These are phyloP conservation scores for Fraxinus velutina DNA, from an alignment of 305 asterid genomes.

Conservation along the genomic window DNA sequence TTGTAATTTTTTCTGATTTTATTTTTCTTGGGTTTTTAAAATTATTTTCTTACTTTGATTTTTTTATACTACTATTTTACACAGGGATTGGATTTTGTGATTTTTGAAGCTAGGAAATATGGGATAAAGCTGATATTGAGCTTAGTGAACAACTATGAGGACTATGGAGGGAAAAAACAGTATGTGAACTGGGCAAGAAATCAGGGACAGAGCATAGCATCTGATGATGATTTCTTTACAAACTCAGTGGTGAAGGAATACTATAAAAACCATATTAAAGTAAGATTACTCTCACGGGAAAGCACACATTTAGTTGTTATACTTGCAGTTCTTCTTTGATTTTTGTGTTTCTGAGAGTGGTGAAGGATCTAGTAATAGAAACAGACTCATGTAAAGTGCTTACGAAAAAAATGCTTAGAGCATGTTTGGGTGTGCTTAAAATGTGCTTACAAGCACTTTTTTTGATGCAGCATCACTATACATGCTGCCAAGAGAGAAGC, in stretches of 20 bases:
- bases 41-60: neutral
- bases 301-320: neutral
- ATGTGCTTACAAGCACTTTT: neutral
- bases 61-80: neutral
- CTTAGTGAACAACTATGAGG: conserved; percentile 52
- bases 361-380: neutral
- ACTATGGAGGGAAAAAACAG: conserved; percentile 53
- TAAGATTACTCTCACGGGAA: conserved; percentile 13
- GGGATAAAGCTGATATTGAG: conserved; percentile 56
- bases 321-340: neutral
- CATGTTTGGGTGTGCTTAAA: neutral
- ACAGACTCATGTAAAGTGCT: neutral
- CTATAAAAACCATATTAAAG: conserved; percentile 60
- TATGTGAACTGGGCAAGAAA: conserved; percentile 65
- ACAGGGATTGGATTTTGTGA: conserved; percentile 67
- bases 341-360: neutral
- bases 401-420: neutral
- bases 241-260: conserved; percentile 40
- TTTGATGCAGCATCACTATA: neutral
- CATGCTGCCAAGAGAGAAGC: neutral
- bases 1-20: neutral
- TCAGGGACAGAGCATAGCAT: conserved; percentile 30
- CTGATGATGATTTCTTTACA: conserved; percentile 62
- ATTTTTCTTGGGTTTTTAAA: neutral
- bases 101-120: conserved; percentile 50